A percentile compares a stretch with the other conserved stretches of the same genome.
phyloP scores from a whole-genome alignment of 108 stramenopile genomes.

The Fragilaria crotonensis region DNA sequence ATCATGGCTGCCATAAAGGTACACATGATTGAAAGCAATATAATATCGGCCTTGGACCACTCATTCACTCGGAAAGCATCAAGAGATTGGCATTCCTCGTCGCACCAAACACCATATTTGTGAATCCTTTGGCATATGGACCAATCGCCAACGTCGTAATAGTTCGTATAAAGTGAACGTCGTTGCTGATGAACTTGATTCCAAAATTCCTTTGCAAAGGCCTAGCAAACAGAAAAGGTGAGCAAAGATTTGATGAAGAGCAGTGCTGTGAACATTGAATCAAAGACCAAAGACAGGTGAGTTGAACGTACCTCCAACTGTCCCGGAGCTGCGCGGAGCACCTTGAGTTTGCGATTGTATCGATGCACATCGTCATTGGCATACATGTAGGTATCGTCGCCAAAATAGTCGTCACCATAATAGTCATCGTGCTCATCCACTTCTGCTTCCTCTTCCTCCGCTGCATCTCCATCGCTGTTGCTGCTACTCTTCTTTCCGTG shows the following conservation, averaged over 20 bases:
- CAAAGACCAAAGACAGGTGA: no score
- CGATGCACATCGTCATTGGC: constrained; percentile 37
- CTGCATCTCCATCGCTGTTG: constrained; percentile 15
- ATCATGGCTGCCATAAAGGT: constrained; percentile 82
- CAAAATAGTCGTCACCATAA: constrained; percentile 25
- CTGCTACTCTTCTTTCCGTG: constrained; percentile 38
- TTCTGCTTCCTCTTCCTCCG: constrained; percentile 26
- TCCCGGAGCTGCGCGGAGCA: not conserved
- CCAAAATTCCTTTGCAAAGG: constrained; percentile 42
- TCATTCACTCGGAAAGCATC: constrained; percentile 72
- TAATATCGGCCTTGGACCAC: constrained; percentile 77
- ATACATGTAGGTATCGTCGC: constrained; percentile 15
- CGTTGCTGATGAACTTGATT: constrained; percentile 13
- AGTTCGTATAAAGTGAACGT: constrained; percentile 30
- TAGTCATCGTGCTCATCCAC: constrained; percentile 16
- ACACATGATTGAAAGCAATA: constrained; percentile 74
- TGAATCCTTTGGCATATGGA: constrained; percentile 76
- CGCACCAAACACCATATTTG: constrained; percentile 80
- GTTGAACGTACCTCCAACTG: constrained; percentile 10
- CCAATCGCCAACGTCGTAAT: constrained; percentile 59
- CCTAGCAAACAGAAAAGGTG: constrained; percentile 34
- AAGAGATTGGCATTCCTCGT: constrained; percentile 67
- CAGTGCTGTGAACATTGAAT: no score
- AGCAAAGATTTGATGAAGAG: no score
- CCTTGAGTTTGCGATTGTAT: not conserved